Conservation (phyloP, 441 rosid species). For the Theobroma grandiflorum region DNA sequence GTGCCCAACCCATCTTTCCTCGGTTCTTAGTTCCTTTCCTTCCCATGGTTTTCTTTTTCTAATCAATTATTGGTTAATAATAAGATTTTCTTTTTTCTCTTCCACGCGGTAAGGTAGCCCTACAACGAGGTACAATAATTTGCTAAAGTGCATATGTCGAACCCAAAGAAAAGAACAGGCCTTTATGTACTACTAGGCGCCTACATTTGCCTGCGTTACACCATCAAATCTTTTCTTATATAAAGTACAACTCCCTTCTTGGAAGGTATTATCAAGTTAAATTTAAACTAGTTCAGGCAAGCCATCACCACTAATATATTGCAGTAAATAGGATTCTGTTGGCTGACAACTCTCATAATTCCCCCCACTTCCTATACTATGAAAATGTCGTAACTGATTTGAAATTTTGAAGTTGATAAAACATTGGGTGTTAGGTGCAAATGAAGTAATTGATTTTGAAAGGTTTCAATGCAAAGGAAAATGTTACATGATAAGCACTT, state of each 20-base stretch:
- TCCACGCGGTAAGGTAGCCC: not conserved
- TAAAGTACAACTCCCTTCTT: not conserved
- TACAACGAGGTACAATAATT: not conserved
- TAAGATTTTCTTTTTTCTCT: not conserved
- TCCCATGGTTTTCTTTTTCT: not conserved
- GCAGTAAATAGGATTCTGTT: conserved; percentile 4
- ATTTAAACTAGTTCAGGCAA: not conserved
- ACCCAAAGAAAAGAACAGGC: not conserved
- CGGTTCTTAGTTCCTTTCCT: not conserved
- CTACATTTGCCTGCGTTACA: not conserved
- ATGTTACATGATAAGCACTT: not conserved
- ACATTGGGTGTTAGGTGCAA: not conserved
- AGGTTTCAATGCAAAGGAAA: not conserved
- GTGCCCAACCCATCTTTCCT: not conserved
- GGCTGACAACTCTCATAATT: not conserved
- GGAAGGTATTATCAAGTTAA: not conserved
- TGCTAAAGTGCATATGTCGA: not conserved
- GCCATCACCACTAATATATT: not conserved
- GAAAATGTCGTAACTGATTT: not conserved
- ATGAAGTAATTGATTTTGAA: too few relatives aligned
- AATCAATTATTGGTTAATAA: not conserved
- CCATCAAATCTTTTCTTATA: not conserved
- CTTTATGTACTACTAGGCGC: too few relatives aligned
- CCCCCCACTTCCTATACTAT: not conserved
- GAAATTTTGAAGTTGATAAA: not conserved